Evolutionary conservation across 2,329 filamentous ascomycete genomes (phyloP), one percentile per base, ranked within the genome.

Genomic region (Scedosporium apiospermum): DNA sequence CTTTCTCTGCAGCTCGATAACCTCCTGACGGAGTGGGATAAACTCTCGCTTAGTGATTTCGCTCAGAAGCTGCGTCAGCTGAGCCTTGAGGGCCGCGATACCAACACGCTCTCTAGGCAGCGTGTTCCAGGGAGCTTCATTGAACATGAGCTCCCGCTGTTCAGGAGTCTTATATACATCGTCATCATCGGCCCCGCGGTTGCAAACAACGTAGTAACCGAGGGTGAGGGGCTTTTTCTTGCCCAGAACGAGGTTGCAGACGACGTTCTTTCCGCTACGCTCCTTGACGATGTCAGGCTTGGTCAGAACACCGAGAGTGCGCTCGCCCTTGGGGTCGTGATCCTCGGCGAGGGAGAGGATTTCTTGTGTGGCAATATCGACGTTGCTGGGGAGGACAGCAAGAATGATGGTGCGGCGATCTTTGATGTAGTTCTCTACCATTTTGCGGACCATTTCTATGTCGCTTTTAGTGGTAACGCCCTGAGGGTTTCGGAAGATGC

Each of bases 331-430:
- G 0, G 64, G 65, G 65, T 80, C 77, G 26, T 67, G 64, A 10
- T 73, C 67, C 21, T 70, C 67, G 0, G 78, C 76, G 49, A 76
- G 67, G 27, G 74, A 68, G 1, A 81, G 67, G 44, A 82, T 80
- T 41, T 77, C 73, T 60, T 81, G 77, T 0, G 73, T 80, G 0
- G 73, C 75, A 30, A 79, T 70, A 60, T 82, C 78, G 3, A 75
- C 72, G 34, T 74, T 76, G 9, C 75, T 74, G 0, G 74, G 74
- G 2, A 80, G 67, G 0, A 80, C 78, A 0, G 75, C 70, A 27
- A 82, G 72, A 16, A 81, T 79, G 1, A 83, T 82, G 2, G 80
- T 83, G 0, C 80, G 72, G 0, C 65, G 65, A 30, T 82, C 71
- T 4, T 72, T 67, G 64, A 83, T 82, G 62, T 82, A 82, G 0